Conservation (phyloP, 2,329 filamentous ascomycete species). For the Passalora sequoiae region DNA sequence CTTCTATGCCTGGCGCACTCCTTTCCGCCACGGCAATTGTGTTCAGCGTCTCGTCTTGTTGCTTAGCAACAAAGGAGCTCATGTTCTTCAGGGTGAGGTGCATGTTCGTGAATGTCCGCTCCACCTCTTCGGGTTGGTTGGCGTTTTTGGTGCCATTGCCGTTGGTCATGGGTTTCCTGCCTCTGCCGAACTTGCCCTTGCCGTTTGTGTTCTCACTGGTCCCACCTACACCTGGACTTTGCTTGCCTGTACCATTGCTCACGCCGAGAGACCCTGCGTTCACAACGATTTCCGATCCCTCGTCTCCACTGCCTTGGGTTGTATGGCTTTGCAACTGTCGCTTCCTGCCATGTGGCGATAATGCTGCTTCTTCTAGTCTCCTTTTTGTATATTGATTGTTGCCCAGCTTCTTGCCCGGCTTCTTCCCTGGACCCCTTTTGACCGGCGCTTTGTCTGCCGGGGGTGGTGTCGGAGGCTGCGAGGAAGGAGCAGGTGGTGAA, state of each 20-base stretch:
- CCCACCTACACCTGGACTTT: constrained; percentile 43
- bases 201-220: constrained; percentile 34
- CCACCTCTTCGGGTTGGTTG: constrained; percentile 16
- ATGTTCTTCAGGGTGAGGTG: constrained; percentile 18
- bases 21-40: not conserved
- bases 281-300: constrained; percentile 35
- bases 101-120: constrained; percentile 25
- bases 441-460: constrained; percentile 44
- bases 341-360: constrained; percentile 40
- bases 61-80: constrained; percentile 15
- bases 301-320: constrained; percentile 31
- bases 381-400: constrained; percentile 77
- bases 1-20: constrained; percentile 2
- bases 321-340: constrained; percentile 17
- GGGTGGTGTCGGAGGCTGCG: constrained; percentile 36
- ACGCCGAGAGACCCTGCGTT: constrained; percentile 32
- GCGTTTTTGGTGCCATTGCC: constrained; percentile 14
- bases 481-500: constrained; percentile 40
- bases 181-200: constrained; percentile 30
- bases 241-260: constrained; percentile 12
- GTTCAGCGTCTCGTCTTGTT: constrained; percentile 11
- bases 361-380: constrained; percentile 44
- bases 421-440: constrained; percentile 60
- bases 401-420: constrained; percentile 53
- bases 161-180: constrained; percentile 30